Base-by-base conservation (phyloP, 163 green algal species). In the Scenedesmus sp. region DNA sequence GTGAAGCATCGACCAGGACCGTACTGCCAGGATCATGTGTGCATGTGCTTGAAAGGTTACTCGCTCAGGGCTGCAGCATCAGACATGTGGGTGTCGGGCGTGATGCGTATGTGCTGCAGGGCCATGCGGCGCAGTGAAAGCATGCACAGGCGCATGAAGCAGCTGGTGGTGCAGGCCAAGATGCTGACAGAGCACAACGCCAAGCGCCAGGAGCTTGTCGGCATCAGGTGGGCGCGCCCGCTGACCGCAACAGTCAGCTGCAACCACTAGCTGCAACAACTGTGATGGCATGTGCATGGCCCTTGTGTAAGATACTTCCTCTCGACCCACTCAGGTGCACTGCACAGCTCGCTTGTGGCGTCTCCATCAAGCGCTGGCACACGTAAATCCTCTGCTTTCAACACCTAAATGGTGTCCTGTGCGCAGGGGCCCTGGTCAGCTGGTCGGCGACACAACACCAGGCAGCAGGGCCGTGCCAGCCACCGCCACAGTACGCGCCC, bases 111-210 rank as follows among this genome's bases (percentile, higher is more conserved):
- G 59, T 33, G 35, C 59, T 51, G 83, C 65, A 90, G 81, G 79
- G 87, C 87, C 56, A 40, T 91, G 80, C 43, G 81, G 59, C 79
- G 87, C 59, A 91, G 87, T 35, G 76, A 86, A 42, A 91, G 87
- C 80, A 91, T 91, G 87, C 87, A 91, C 81, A 65, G 61, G 80
- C 87, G 87, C 16, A 91, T 91, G 87, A 46, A 84, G 59, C 30
- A 68, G 40, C 42, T 91, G 61, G 87, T 91, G n/a, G 79, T 59
- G 26, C 33, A 65, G 7, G 87, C 87, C 79, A 91, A 91, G 87
- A 79, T 70, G 43, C 81, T 65, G n/a, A 91, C 87, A 20, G 49
- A 91, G 43, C 26, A 56, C 37, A 80, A 86, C 30, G 10, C 43
- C 24, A 81, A 78, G 61, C 20, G 56, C 37, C 59, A 87, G 56